Conservation (phyloP, 306 rosid genomes). For the Prunus padus region DNA sequence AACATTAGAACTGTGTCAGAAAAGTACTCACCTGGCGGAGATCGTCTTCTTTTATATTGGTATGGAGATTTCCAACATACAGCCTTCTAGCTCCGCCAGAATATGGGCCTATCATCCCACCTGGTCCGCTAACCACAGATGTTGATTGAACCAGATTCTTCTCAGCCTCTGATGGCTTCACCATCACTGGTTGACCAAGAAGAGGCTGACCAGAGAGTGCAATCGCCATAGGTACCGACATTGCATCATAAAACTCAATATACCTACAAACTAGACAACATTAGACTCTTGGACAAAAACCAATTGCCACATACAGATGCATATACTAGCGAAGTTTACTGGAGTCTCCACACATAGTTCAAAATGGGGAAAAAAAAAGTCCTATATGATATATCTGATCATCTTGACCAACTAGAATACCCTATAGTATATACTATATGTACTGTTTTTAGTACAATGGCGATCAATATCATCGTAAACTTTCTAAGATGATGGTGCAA, state of each 20-base stretch:
- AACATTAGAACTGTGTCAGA: neutral
- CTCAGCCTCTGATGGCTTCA: slow-evolving; percentile 99
- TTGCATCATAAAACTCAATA: slow-evolving; percentile 87
- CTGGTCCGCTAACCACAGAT: slow-evolving; percentile 49
- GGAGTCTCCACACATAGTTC: neutral
- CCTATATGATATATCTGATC: neutral
- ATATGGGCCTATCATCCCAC: slow-evolving; percentile 77
- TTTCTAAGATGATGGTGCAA: neutral
- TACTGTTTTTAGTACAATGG: neutral
- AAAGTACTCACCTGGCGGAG: slow-evolving; percentile 63
- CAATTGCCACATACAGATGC: neutral
- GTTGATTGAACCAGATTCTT: slow-evolving; percentile 93
- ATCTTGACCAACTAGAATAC: neutral
- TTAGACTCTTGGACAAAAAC: neutral
- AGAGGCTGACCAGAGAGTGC: slow-evolving; percentile 94
- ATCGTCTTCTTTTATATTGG: slow-evolving; percentile 83
- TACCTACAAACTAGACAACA: slow-evolving; percentile 47
- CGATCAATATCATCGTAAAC: neutral
- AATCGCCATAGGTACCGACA: slow-evolving; percentile 99
- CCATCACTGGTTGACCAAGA: slow-evolving; percentile 95
- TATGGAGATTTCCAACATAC: slow-evolving; percentile 91
- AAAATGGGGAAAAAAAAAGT: neutral
- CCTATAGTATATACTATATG: neutral
- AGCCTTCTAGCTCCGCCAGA: slow-evolving; percentile 95
- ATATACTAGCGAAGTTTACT: neutral